Evolutionary conservation across 1,139 yeast species (phyloP), one percentile per base, ranked within the genome.

Genomic region (Diutina siamensis): DNA sequence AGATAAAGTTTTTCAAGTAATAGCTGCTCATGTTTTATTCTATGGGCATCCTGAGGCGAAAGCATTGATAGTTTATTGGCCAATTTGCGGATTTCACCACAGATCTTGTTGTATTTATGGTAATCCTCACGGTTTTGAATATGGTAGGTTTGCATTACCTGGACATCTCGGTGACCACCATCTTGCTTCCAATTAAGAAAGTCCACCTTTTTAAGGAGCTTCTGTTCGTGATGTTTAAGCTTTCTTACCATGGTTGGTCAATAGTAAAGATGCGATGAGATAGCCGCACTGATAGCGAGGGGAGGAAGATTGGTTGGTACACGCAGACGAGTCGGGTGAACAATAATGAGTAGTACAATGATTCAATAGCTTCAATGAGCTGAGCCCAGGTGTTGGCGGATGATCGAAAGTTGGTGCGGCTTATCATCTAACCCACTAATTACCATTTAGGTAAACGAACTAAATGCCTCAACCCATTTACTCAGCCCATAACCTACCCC

Each of bases 101-200:
- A 88, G 44, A 89, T 76, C 56, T 78, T 81, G 67, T 92, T 92
- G 63, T 92, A 92, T 60, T 88, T 87, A 60, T 84, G 94, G 62
- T 94, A 94, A 62, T 94, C 99, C 61, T 88, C 96, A 59, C 98
- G 77, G 61, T 89, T 84, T 57, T 87, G 96, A 46, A 94, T 75
- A 61, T 89, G 96, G 63, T 89, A 94, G 46, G 87, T 84, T 56
- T 94, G 75, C 95, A 92, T 92, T 40, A 94, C 95, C 62, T 86
- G 94, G 33, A 95, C 82, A 57, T 92, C 98, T 52, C 98, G 72
- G 61, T 94, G 98, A 35, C 94, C 89, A 49, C 83, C 83, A 62
- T 92, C 98, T 59, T 88, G 95, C 63, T 92, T 92, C 96, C 97
- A 94, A 63, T 92, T 95, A 47, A 88, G 84, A 68, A 94, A 87